Percentiles rank a stretch among this genome's conserved stretches.
Conservation (phyloP, 2,329 filamentous ascomycete genomes). For the Calycina marina region DNA sequence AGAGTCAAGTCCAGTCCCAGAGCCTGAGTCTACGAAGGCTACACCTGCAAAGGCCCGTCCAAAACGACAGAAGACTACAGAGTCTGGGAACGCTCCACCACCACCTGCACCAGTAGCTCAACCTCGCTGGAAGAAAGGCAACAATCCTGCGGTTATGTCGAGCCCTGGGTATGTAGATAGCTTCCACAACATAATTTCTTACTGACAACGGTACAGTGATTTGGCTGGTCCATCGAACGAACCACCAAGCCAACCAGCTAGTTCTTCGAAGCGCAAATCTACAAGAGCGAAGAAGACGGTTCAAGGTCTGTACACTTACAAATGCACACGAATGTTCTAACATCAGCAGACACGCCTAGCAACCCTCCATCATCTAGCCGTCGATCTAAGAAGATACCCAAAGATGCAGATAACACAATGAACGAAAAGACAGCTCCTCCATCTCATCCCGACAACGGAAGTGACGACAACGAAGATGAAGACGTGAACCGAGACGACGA, state of each 20-base stretch:
- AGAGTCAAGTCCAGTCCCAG: conserved; percentile 32
- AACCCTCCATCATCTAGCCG: conserved; percentile 18
- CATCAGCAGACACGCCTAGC: conserved; percentile 23
- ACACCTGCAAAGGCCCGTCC: conserved; percentile 39
- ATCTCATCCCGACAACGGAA: conserved; percentile 30
- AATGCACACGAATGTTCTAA: too few species aligned
- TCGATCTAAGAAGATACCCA: conserved; percentile 39
- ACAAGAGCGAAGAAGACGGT: conserved; percentile 53
- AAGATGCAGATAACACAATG: conserved; percentile 40
- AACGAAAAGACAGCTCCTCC: conserved; percentile 14
- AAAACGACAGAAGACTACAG: conserved; percentile 47
- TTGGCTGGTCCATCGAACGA: conserved; percentile 49
- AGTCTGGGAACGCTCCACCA: conserved; percentile 33
- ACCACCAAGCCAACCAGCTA: conserved; percentile 36
- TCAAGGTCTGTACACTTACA: conserved; percentile 34
- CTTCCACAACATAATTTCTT: conserved; percentile 4
- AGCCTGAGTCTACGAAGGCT: conserved; percentile 23
- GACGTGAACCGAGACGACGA: conserved; percentile 37
- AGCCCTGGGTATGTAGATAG: conserved; percentile 49
- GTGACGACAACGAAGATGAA: conserved; percentile 46
- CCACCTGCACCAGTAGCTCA: conserved; percentile 25
- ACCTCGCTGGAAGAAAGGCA: conserved; percentile 43
- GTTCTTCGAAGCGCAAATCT: conserved; percentile 57
- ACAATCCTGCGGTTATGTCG: conserved; percentile 54
- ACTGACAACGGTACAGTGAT: conserved; percentile 31